These are phyloP conservation scores for Oxytropis ochrocephala DNA, from an alignment of 306 rosid genomes.

Conservation along the genomic window DNA sequence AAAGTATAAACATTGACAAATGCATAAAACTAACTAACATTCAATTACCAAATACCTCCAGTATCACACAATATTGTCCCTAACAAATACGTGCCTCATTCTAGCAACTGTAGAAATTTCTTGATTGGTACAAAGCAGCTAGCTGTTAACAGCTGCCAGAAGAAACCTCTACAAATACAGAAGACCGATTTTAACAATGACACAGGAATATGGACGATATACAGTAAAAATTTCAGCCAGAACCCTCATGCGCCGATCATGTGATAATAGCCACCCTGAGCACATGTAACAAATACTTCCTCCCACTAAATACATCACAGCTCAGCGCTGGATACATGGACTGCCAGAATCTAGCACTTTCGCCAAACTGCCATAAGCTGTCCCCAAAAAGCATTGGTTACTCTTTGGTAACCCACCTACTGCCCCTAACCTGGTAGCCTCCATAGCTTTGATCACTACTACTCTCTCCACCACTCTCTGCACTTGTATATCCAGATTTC, in stretches of 20 bases:
- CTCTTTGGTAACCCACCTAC: constrained; percentile 89
- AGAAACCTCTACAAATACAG: constrained; percentile 25
- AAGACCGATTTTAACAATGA: constrained; percentile 7
- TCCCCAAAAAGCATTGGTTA: constrained; percentile 29
- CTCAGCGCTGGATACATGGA: constrained; percentile 8
- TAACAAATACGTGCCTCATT: constrained; percentile 14
- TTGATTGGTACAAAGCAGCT: constrained; percentile 7
- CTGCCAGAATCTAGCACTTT: constrained; percentile 4
- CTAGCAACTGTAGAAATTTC: constrained; percentile 12
- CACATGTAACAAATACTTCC: constrained; percentile 12
- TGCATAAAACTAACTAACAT: not conserved
- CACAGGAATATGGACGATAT: constrained; percentile 18
- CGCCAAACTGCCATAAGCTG: constrained; percentile 1
- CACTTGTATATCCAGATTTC: constrained; percentile 73
- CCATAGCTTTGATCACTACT: constrained; percentile 80
- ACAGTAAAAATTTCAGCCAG: not conserved
- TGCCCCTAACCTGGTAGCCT: constrained; percentile 73
- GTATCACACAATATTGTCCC: constrained; percentile 5
- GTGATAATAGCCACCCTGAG: constrained; percentile 16
- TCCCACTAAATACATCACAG: constrained; percentile 7
- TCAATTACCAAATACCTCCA: constrained; percentile 3
- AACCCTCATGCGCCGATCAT: constrained; percentile 2
- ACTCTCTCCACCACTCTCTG: constrained; percentile 96
- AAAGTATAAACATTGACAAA: not conserved
- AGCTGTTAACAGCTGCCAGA: constrained; percentile 19